Evolutionary conservation across 1,284 basidiomycete species (phyloP).

Genomic region (Schizophyllum amplum): DNA sequence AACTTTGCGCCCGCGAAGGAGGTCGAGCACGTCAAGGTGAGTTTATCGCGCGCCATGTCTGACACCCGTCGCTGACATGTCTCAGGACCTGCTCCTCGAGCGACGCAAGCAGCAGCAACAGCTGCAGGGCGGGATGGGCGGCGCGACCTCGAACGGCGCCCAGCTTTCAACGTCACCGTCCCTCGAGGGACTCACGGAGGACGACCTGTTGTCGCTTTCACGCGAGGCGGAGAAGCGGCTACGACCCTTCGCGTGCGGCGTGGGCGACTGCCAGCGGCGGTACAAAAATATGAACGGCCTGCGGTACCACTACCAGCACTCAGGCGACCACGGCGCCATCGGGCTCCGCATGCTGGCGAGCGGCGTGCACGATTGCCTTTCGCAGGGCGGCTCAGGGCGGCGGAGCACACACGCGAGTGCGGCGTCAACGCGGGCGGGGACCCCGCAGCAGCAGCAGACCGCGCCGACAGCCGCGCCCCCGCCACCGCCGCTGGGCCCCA

Average conservation of each 20-base stretch:
- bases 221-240: conserved; percentile 75
- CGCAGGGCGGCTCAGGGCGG: conserved; percentile 12
- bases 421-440: background rate
- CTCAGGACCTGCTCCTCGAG: conserved; percentile 48
- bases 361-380: conserved; percentile 66
- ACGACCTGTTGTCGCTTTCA: conserved; percentile 66
- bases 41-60: background rate
- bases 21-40: conserved; percentile 45
- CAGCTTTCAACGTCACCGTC: conserved; percentile 6
- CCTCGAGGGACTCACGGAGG: conserved; percentile 45
- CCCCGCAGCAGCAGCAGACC: background rate
- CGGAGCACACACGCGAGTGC: background rate
- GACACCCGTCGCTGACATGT: background rate
- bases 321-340: conserved; percentile 87
- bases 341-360: conserved; percentile 80
- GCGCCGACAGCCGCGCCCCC: background rate
- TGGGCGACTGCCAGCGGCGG: conserved; percentile 85
- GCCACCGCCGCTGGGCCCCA: background rate
- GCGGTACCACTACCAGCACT: conserved; percentile 94
- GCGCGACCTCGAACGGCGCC: background rate
- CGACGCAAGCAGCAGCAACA: conserved; percentile 41
- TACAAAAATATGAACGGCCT: conserved; percentile 99
- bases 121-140: background rate
- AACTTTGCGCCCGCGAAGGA: conserved; percentile 85
- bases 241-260: conserved; percentile 82